Evolutionary conservation across 2,329 filamentous ascomycete genomes (phyloP).

Genomic region (Aureobasidium uvarum): DNA sequence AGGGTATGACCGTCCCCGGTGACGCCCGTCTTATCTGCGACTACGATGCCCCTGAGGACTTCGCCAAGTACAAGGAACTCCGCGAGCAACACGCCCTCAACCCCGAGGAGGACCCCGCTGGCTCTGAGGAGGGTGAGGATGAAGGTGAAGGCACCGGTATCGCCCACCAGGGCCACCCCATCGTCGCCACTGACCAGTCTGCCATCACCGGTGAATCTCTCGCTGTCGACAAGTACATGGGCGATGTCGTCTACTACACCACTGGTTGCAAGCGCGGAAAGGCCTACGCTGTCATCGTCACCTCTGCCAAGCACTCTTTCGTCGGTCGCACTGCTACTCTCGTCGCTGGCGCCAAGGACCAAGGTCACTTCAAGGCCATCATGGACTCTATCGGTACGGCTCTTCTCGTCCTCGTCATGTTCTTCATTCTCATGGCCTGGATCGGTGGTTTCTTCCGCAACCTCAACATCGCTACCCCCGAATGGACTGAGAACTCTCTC

Average conservation of each 20-base stretch:
- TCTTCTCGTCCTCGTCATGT: conserved; percentile 72
- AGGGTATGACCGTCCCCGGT: conserved; percentile 68
- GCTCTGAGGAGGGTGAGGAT: conserved; percentile 55
- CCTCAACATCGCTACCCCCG: conserved; percentile 60
- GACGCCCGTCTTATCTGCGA: conserved; percentile 71
- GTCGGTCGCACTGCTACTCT: conserved; percentile 72
- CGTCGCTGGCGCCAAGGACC: conserved; percentile 71
- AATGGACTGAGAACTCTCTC: conserved; percentile 60
- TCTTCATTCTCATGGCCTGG: conserved; percentile 72
- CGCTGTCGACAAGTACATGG: conserved; percentile 76
- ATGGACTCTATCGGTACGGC: conserved; percentile 78
- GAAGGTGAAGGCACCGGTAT: conserved; percentile 58
- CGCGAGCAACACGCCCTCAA: conserved; percentile 52
- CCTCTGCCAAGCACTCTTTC: conserved; percentile 69
- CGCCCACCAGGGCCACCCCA: conserved; percentile 61
- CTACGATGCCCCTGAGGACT: conserved; percentile 66
- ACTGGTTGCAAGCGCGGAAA: conserved; percentile 80
- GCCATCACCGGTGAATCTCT: conserved; percentile 79
- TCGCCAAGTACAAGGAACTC: conserved; percentile 65
- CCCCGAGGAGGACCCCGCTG: conserved; percentile 59
- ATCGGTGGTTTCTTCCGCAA: conserved; percentile 77
- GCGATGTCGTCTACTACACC: conserved; percentile 73
- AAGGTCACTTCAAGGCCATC: conserved; percentile 78
- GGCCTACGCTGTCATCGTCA: conserved; percentile 66
- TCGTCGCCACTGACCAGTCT: conserved; percentile 73